Percentiles rank a stretch among this genome's conserved stretches.
Evolutionary conservation across 345 rosid species (phyloP).

Genomic region (Moringa oleifera): DNA sequence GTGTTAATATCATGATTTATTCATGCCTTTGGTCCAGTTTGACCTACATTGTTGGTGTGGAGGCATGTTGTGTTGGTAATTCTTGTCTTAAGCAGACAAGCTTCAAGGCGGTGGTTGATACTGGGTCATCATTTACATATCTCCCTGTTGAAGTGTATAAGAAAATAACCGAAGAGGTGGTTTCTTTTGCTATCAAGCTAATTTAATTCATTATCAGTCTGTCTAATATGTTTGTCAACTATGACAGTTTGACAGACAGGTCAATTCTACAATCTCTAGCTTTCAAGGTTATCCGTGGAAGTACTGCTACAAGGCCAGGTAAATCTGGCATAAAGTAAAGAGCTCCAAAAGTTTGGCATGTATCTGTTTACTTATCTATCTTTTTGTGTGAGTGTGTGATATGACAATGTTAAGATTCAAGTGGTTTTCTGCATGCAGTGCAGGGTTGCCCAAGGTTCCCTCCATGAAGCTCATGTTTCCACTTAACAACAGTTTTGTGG

Average conservation of each 20-base stretch:
- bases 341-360: neutral
- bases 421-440: conserved; percentile 27
- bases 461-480: conserved; percentile 58
- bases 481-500: conserved; percentile 61
- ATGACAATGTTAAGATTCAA: neutral
- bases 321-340: conserved; percentile 14
- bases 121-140: conserved; percentile 85
- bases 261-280: conserved; percentile 45
- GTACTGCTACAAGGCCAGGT: conserved; percentile 83
- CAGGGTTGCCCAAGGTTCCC: conserved; percentile 53
- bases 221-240: conserved; percentile 11
- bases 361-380: too few species aligned
- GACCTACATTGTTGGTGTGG: conserved; percentile 68
- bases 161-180: conserved; percentile 56
- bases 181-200: neutral
- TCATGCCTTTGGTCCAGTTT: conserved; percentile 31
- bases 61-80: conserved; percentile 60
- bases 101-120: conserved; percentile 62
- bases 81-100: conserved; percentile 57
- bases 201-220: neutral
- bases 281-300: conserved; percentile 54
- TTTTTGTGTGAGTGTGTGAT: neutral
- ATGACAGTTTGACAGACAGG: conserved; percentile 55
- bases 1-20: conserved; percentile 8
- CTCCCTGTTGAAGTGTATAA: conserved; percentile 54